These are phyloP conservation scores for Penicillium goetzii DNA, from an alignment of 495 filamentous ascomycete species.

Conservation along the genomic window DNA sequence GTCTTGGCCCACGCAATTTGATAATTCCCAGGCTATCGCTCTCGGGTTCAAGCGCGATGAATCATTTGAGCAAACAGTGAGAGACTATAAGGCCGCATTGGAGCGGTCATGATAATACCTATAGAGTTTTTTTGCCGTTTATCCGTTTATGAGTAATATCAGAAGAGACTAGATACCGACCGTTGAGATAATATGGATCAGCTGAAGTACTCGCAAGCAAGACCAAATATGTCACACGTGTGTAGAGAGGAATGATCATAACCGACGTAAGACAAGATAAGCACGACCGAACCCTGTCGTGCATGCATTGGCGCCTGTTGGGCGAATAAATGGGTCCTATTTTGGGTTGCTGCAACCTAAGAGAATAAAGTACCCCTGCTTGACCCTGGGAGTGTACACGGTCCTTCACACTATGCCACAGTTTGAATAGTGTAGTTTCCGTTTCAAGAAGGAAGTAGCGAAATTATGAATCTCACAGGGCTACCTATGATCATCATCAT, in stretches of 20 bases:
- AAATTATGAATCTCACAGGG: not conserved
- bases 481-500: too few species aligned
- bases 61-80: constrained; percentile 59
- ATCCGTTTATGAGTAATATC: not conserved
- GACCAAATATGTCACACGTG: not conserved
- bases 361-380: too few species aligned
- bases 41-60: constrained; percentile 62
- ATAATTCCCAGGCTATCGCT: constrained; percentile 58
- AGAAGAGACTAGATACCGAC: not conserved
- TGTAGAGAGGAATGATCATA: not conserved
- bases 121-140: not conserved
- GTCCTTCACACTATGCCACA: not conserved
- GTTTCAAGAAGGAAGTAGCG: not conserved
- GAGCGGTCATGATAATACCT: constrained; percentile 25
- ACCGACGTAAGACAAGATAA: not conserved
- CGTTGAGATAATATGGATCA: not conserved
- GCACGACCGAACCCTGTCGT: not conserved
- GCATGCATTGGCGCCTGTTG: not conserved
- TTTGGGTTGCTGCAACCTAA: too few species aligned
- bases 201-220: not conserved
- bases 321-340: not conserved
- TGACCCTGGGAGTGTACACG: too few species aligned
- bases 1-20: constrained; percentile 70
- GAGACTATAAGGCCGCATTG: constrained; percentile 51
- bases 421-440: not conserved